Evolutionary conservation across 352 stramenopile genomes (phyloP).

Genomic region (Globisporangium solare): DNA sequence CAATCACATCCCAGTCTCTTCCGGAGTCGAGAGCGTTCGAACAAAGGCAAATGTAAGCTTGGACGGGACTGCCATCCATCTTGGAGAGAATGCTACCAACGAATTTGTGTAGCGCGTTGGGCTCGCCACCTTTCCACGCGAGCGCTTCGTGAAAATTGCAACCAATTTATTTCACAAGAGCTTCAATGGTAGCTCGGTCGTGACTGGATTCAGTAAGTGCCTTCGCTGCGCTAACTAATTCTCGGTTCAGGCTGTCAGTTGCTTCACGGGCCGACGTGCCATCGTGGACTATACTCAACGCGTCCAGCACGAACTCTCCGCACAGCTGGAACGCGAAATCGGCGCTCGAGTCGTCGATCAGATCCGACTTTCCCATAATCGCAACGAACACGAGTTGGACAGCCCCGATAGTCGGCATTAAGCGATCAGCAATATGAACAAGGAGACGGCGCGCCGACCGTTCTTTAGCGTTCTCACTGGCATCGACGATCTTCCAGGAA

Average conservation of each 20-base stretch:
- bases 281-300: neutral
- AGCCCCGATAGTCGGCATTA: neutral
- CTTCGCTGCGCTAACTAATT: neutral
- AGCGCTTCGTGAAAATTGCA: neutral
- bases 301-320: constrained; percentile 2
- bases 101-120: neutral
- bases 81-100: constrained; percentile 3
- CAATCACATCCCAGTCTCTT: constrained; percentile 3
- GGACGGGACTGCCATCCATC: neutral
- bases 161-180: neutral
- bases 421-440: neutral
- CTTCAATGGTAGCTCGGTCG: neutral
- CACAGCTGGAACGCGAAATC: neutral
- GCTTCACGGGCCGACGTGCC: neutral
- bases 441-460: neutral
- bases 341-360: neutral
- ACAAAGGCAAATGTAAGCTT: neutral
- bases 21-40: neutral
- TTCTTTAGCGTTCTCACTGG: neutral
- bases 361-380: neutral
- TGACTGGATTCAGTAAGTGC: neutral
- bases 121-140: neutral
- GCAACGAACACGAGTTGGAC: neutral
- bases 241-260: neutral
- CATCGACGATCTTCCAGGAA: neutral